Evolutionary conservation across 2,329 filamentous ascomycete species (phyloP), one percentile per base, ranked within the genome.

Genomic region (Arthrobotrys sinensis): DNA sequence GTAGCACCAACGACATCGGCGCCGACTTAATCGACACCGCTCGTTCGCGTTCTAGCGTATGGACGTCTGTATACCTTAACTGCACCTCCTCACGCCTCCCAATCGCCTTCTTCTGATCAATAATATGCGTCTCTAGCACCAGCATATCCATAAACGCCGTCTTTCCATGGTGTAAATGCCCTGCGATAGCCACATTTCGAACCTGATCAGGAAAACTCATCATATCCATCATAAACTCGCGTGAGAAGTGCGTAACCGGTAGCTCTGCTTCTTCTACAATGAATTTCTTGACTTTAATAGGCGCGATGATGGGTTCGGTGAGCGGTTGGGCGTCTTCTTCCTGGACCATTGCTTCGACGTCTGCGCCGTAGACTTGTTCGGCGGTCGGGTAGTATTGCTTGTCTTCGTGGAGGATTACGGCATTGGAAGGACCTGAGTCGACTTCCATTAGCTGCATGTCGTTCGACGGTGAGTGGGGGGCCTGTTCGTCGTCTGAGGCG

Each of bases 351-450:
- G 95, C 96, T 86, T 99, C 96, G 82, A 99, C 96, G 85, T 96
- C 94, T 82, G 91, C 89, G 65, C 96, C 96, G 84, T 98, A 99
- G 48, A 97, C 91, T 85, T 99, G 96, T 83, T 95, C 91, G 71
- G 96, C 96, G n/a, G 94, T 97, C 34, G 96, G 96, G 84, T 99
- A 99, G 85, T 99, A 99, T 84, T 98, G 96, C 85, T 99, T 99
- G 86, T 99, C 96, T 87, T 99, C 96, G 86, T 99, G 96, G 53
- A 99, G 89, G 73, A 99, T 89, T n/a, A 99, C 94, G 64, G 96
- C 95, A 84, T 98, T 99, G 4, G 94, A 97, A 2, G 95, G 93
- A 12, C 92, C 94, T 60, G 94, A 91, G 84, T 93, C 90, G 50
- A 98, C 86, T 82, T 98, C 93, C 95, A 99, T 98, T 82, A 96